phyloP scores from a whole-genome alignment of 441 rosid species.

The Jatropha multifida region DNA sequence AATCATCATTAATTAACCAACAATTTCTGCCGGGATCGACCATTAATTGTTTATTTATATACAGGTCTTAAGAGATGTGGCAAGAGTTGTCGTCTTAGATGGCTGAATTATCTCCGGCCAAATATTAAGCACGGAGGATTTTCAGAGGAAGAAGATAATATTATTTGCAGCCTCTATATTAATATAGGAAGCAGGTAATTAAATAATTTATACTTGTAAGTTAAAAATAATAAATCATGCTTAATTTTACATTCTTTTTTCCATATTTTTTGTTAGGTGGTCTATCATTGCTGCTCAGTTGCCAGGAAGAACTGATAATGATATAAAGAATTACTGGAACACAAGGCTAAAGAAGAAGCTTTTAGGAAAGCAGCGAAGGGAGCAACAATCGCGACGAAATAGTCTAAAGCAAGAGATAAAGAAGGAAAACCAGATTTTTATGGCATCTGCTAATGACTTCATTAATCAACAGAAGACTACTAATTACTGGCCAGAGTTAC shows the following conservation, averaged over 20 bases:
- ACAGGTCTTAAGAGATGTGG: conserved; percentile 71
- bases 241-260: neutral
- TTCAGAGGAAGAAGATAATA: conserved; percentile 56
- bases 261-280: conserved; percentile 25
- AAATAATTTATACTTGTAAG: neutral
- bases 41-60: neutral
- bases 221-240: neutral
- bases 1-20: neutral
- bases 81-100: conserved; percentile 63
- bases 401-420: conserved; percentile 48
- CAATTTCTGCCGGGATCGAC: too few species aligned
- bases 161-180: conserved; percentile 54
- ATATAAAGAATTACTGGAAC: conserved; percentile 41
- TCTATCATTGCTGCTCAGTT: conserved; percentile 38
- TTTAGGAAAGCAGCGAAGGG: conserved; percentile 68
- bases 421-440: conserved; percentile 32
- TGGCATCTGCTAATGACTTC: conserved; percentile 23
- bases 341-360: conserved; percentile 46
- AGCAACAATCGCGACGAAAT: conserved; percentile 44
- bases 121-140: conserved; percentile 67
- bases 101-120: conserved; percentile 72
- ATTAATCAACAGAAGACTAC: conserved; percentile 17
- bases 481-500: conserved; percentile 47
- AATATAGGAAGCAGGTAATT: conserved; percentile 64
- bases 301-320: conserved; percentile 43